Percentiles rank a stretch among this genome's conserved stretches.
Conservation (phyloP, 345 rosid genomes). For the thale cress (Arabidopsis thaliana) region DNA sequence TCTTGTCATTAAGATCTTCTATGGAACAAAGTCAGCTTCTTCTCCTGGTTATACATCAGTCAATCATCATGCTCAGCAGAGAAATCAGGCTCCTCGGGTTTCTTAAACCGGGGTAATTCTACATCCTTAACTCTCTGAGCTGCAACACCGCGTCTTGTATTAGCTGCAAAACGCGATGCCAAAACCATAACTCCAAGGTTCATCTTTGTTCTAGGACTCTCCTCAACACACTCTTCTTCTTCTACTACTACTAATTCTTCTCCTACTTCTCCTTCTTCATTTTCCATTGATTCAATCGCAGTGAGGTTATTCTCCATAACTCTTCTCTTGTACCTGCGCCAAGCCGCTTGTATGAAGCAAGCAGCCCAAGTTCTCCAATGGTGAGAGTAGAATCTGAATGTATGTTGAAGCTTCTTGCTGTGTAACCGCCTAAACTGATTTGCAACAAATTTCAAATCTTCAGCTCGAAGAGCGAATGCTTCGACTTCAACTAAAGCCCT, state of each 20-base stretch:
- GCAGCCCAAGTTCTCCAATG: constrained; percentile 99
- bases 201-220: constrained; percentile 46
- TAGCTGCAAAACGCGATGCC: constrained; percentile 79
- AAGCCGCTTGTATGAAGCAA: constrained; percentile 92
- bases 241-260: constrained; percentile 27
- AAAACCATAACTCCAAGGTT: constrained; percentile 60
- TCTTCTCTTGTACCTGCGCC: constrained; percentile 80
- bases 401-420: constrained; percentile 94
- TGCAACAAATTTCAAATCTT: constrained; percentile 90
- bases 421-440: constrained; percentile 91
- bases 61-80: constrained; percentile 58
- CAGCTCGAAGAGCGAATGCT: constrained; percentile 91
- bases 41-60: constrained; percentile 7
- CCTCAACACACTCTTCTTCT: constrained; percentile 28
- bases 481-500: constrained; percentile 85
- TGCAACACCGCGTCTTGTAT: constrained; percentile 66
- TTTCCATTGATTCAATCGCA: constrained; percentile 52
- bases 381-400: constrained; percentile 85
- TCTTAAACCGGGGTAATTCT: constrained; percentile 58
- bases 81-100: constrained; percentile 91
- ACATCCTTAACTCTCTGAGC: constrained; percentile 62
- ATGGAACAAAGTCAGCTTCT: constrained; percentile 11
- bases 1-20: constrained; percentile 23
- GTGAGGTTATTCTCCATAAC: constrained; percentile 54
- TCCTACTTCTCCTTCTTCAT: constrained; percentile 33